Evolutionary conservation across 2,329 filamentous ascomycete genomes (phyloP), one percentile per base, ranked within the genome.

Genomic region (Venturia nashicola): DNA sequence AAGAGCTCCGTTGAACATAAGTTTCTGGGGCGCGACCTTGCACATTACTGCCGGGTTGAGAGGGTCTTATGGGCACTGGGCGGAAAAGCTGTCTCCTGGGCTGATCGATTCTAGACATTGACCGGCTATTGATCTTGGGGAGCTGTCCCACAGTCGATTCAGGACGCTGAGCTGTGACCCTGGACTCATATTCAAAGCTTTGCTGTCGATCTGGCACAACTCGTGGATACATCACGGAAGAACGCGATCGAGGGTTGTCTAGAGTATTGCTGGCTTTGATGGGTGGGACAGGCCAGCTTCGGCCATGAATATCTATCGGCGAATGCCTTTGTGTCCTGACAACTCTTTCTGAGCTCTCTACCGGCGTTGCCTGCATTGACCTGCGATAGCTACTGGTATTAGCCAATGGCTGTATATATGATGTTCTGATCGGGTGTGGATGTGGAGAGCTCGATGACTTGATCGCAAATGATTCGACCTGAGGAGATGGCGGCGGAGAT

Each of bases 1-100:
- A 63, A 54, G 36, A 61, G 20, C 61, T 62, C 12, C 54, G 54
- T 16, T 55, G 43, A 36, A 27, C 9, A 34, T 40, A 48, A 44
- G 43, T 11, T 57, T 61, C 44, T 4, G 55, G 7, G 32, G 43
- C 11, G 27, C 42, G 63, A 20, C 14, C 23, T 39, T 39, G 54
- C 42, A 20, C 18, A 18, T 20, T 44, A n/a, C 18, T 61, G 27
- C 20, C 36, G 20, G 64, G 61, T n/a, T 44, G 32, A n/a, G 36
- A 65, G 40, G 62, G 62, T 14, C 46, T 57, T 27, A 65, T 61
- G 7, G 64, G 64, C 23, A 65, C 18, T 40, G 61, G 61, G 16
- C 61, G 62, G 40, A 60, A 64, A 4, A 57, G 40, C 23, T 27
- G 54, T n/a, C 43, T 57, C 39, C 42, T n/a, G 7, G 40, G 54